A percentile compares a stretch with the other conserved stretches of the same genome.
Conservation (phyloP, 148 eudicot genomes). For the Vaccinium myrtillus region DNA sequence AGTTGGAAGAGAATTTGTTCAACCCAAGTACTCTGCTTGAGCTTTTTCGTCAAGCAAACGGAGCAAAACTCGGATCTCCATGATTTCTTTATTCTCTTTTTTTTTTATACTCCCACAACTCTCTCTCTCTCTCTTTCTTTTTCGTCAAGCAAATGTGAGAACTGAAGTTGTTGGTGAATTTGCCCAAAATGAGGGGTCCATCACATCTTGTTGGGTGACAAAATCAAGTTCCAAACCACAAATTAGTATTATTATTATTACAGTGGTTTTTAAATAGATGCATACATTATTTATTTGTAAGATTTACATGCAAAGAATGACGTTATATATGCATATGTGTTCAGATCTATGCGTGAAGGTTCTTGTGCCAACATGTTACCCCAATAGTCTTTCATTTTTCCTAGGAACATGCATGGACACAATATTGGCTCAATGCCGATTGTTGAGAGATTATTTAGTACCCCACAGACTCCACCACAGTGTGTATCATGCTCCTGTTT, state of each 20-base stretch:
- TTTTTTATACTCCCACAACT: neutral
- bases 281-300: neutral
- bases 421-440: no score
- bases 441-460: no score
- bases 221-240: no score
- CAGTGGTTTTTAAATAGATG: neutral
- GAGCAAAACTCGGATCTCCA: neutral
- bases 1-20: neutral
- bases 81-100: neutral
- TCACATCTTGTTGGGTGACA: neutral
- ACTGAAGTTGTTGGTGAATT: neutral
- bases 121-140: no score
- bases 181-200: neutral
- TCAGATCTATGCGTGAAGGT: neutral
- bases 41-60: constrained; percentile 2
- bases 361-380: neutral
- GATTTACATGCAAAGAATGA: neutral
- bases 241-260: neutral
- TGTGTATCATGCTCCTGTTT: no score
- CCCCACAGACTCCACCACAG: no score
- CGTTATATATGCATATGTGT: neutral
- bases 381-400: no score
- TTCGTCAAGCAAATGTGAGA: no score
- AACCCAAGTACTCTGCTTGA: neutral
- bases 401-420: no score